Evolutionary conservation across 1,284 basidiomycete genomes (phyloP), one percentile per base, ranked within the genome.

Genomic region (Phaffia rhodozyma): DNA sequence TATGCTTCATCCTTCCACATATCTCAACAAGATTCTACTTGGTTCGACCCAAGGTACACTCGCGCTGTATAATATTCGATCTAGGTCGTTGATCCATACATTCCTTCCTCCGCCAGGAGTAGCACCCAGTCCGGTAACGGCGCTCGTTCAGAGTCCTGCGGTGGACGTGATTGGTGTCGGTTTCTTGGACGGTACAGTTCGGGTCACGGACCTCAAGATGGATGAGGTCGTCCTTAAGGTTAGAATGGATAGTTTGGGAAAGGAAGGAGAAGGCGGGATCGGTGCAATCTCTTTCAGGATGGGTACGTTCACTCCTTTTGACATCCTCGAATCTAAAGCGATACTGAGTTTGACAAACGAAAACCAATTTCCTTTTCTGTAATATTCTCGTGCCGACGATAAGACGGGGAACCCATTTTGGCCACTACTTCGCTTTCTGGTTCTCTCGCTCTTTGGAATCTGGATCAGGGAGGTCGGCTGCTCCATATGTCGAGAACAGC

Each of bases 81-180:
- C 91, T 6, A 82, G 83, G 87, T 73, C 78, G 6, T 72, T 79
- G 66, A 71, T 79, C 73, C 71, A 82, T 74, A 70, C 76, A 64
- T 76, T 78, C 77, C 67, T 74, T n/a, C 75, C 79, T 47, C 55
- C 51, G 0, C 68, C 71, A 13, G 70, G 62, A 32, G 71, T 71
- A 72, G 57, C 72, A 5, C 59, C 72, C 9, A 51, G 71, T 0
- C 79, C 86, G 1, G 83, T 97, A 67, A 91, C 89, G 1, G 79
- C 84, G 3, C 74, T 98, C 54, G 83, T 84, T 0, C 96, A 97
- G 72, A 92, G 91, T 13, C 94, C 96, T 21, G 96, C 94, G 6
- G 86, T 98, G 62, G 96, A 99, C 71, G 89, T 98, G 6, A 80
- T 98, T 34, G 96, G 89, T 18, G 79, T 97, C 61, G 94, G 92